Evolutionary conservation across 495 filamentous ascomycete species (phyloP).

Genomic region (Aspergillus biplanus): DNA sequence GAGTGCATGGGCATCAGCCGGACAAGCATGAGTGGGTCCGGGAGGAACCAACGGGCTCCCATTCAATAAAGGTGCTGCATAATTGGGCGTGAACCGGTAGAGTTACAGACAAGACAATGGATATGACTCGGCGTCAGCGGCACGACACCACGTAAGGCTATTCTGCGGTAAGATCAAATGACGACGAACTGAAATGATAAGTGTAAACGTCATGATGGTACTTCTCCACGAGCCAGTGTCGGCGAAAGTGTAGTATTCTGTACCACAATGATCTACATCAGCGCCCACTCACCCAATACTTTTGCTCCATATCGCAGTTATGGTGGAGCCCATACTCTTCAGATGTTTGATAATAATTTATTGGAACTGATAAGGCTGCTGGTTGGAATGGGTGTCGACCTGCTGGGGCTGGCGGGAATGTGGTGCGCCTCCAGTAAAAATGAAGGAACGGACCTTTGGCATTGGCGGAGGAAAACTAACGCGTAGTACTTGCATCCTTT

Average conservation of each 20-base stretch:
- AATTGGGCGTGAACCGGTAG: slow-evolving; percentile 8
- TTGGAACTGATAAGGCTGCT: slow-evolving; percentile 19
- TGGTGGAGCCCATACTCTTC: slow-evolving; percentile 11
- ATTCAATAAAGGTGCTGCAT: slow-evolving; percentile 24
- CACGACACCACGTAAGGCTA: slow-evolving; percentile 8
- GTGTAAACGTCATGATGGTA: slow-evolving; percentile 46
- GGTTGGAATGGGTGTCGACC: slow-evolving; percentile 34
- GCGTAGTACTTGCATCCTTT: background rate
- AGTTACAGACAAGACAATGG: slow-evolving; percentile 16
- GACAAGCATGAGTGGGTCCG: slow-evolving; percentile 34
- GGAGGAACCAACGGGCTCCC: slow-evolving; percentile 22
- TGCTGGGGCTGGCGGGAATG: slow-evolving; percentile 43
- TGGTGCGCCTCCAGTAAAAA: slow-evolving; percentile 36
- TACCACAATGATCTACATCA: slow-evolving; percentile 29
- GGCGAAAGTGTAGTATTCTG: slow-evolving; percentile 19
- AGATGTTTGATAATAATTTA: slow-evolving; percentile 5
- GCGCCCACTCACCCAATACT: slow-evolving; percentile 2
- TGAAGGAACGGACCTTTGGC: slow-evolving; percentile 31
- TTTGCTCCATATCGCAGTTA: slow-evolving; percentile 11
- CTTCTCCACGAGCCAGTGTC: slow-evolving; percentile 22
- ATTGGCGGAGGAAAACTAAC: slow-evolving; percentile 29
- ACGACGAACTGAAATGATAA: slow-evolving; percentile 17
- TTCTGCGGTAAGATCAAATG: background rate
- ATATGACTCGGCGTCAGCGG: slow-evolving; percentile 14
- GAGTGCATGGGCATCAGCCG: slow-evolving; percentile 27